Evolutionary conservation across 768 basidiomycete species (phyloP), one percentile per base, ranked within the genome.

Genomic region (Boletus vermiculosoides): DNA sequence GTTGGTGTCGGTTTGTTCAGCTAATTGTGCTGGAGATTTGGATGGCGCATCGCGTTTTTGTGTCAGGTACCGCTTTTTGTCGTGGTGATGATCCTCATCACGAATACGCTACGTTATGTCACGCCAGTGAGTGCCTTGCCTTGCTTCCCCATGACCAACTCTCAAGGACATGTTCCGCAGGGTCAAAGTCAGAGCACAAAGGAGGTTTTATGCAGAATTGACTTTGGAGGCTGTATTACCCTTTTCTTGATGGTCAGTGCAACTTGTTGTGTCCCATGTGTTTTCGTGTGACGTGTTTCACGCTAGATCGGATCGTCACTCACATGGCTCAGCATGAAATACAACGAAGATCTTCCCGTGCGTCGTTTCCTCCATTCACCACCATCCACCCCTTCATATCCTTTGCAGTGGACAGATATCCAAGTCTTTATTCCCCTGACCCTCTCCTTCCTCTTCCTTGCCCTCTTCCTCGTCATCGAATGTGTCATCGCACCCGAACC

Each of bases 31-130:
- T 18, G 33, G 3, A 62, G 64, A 15, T 59, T 30, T 34, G 63
- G 45, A 1, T 91, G 88, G 90, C 76, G 90, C 59, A 83, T 83
- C 77, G 88, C 89, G 0, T 92, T 92, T 70, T 73, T 91, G 1
- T 71, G 85, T 20, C 90, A 92, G 65, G 67, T 86, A 4, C 88
- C 90, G 2, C 57, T 90, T 25, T 90, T 88, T 66, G 52, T 76
- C 4, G 3, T 86, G 7, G 64, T 63, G 3, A 59, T 83, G 82
- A 0, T 80, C 84, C 52, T 49, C 71, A 15, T 67, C 86, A 52
- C 85, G 80, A 22, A 74, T 75, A n/a, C 73, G 53, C 67, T 90
- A 30, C 75, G 72, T 58, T 92, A 92, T 65, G 80, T 80, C 3
- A 89, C 85, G 0, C 83, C 86, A 16, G 88, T 87, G 65, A 57